Evolutionary conservation across 2,329 filamentous ascomycete species (phyloP).

Genomic region (Lachnellula subtilissima): DNA sequence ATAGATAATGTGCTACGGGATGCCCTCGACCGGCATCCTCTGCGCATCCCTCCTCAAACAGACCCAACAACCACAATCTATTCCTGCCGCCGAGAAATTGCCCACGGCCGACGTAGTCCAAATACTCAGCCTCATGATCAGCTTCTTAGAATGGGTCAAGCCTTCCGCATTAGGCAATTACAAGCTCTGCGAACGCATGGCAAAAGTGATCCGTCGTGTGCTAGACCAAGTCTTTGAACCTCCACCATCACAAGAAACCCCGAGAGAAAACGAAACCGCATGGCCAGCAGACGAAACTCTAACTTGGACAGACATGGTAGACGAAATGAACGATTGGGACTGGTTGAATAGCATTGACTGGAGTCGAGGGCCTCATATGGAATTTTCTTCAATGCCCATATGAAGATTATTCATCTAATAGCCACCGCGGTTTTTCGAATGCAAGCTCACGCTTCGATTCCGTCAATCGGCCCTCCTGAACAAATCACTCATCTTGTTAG

Average conservation of each 20-base stretch:
- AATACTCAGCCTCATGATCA: conserved; percentile 14
- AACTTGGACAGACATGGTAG: neutral
- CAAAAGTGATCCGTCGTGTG: conserved; percentile 13
- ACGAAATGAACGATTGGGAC: conserved; percentile 16
- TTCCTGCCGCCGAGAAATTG: conserved; percentile 6
- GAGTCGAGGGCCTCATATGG: conserved; percentile 10
- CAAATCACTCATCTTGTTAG: too few relatives aligned
- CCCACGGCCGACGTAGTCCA: conserved; percentile 18
- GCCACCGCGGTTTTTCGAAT: too few relatives aligned
- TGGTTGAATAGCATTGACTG: conserved; percentile 22
- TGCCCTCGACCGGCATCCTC: conserved; percentile 20
- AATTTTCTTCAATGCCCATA: neutral
- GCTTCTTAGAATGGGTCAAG: conserved; percentile 19
- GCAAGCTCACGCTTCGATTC: too few relatives aligned
- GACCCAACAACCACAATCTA: conserved; percentile 7
- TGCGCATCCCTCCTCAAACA: conserved; percentile 22
- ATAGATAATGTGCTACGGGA: conserved; percentile 23
- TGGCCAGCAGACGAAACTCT: neutral
- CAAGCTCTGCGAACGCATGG: conserved; percentile 15
- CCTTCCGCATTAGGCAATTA: conserved; percentile 15
- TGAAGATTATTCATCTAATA: too few relatives aligned
- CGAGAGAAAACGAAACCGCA: neutral
- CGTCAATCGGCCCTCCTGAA: too few relatives aligned
- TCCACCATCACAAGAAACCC: neutral
- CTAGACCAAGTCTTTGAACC: conserved; percentile 16